Evolutionary conservation across 768 basidiomycete genomes (phyloP).

Genomic region (Neoboletus magnificus): DNA sequence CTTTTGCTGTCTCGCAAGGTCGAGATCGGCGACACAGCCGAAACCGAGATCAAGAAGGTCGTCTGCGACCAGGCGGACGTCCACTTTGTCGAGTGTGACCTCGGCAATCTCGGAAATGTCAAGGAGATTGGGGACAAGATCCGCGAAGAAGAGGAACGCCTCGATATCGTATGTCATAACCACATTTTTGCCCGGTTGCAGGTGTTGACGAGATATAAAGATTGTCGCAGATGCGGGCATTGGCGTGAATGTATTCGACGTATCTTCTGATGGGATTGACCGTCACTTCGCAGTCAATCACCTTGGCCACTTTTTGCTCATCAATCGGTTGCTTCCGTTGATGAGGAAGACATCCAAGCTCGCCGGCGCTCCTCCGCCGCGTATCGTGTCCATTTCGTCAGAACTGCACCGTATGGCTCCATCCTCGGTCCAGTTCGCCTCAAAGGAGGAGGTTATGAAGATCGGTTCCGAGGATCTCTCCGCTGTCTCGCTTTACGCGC

Average conservation of each 20-base stretch:
- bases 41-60: background rate
- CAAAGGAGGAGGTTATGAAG: background rate
- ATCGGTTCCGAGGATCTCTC: background rate
- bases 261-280: background rate
- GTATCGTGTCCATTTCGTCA: slow-evolving; percentile 6
- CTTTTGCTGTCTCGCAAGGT: background rate
- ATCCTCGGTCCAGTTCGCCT: background rate
- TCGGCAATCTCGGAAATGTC: background rate
- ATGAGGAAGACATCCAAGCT: background rate
- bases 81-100: background rate
- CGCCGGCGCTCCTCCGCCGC: background rate
- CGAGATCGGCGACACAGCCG: background rate
- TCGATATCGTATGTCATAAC: background rate
- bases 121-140: background rate
- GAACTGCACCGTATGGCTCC: slow-evolving; percentile 1
- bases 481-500: slow-evolving; percentile 3
- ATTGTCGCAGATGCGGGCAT: background rate
- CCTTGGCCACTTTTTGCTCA: background rate
- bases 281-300: background rate
- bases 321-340: slow-evolving; percentile 3
- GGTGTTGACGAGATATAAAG: background rate
- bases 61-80: background rate
- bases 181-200: background rate
- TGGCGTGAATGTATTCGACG: background rate
- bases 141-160: background rate